phyloP scores from a whole-genome alignment of 2,329 filamentous ascomycete genomes.

The Graphiopsis chlorocephala region DNA sequence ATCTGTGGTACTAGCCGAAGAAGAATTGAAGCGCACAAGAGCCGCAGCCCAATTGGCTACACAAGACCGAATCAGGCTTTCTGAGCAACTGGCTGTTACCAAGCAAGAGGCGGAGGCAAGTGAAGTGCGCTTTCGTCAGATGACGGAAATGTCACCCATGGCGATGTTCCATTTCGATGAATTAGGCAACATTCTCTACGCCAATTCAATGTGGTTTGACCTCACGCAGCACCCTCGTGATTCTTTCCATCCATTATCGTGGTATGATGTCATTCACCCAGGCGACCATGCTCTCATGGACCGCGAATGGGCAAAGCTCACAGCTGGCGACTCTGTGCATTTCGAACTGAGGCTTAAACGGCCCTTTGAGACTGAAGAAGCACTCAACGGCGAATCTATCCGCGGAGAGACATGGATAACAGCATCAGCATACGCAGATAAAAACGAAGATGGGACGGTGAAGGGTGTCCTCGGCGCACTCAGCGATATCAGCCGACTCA shows the following conservation, averaged over 20 bases:
- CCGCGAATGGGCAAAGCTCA: conserved; percentile 19
- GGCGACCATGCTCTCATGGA: conserved; percentile 17
- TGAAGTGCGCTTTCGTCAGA: conserved; percentile 36
- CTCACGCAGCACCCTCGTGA: conserved; percentile 23
- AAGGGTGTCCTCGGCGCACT: conserved; percentile 53
- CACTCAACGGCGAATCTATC: not conserved
- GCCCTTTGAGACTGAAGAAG: conserved; percentile 1
- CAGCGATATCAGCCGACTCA: conserved; percentile 30
- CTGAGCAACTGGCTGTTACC: conserved; percentile 24
- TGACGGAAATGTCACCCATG: conserved; percentile 38
- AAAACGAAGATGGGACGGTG: conserved; percentile 59
- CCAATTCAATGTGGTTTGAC: conserved; percentile 39
- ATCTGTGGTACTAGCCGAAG: conserved; percentile 28
- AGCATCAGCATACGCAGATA: conserved; percentile 74
- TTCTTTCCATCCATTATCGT: conserved; percentile 17
- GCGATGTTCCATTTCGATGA: conserved; percentile 39
- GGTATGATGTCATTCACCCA: conserved; percentile 18
- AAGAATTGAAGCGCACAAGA: conserved; percentile 64
- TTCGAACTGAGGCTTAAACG: conserved; percentile 31
- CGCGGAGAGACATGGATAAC: conserved; percentile 69
- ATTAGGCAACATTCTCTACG: conserved; percentile 35
- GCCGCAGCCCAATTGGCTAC: conserved; percentile 46
- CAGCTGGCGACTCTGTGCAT: conserved; percentile 21
- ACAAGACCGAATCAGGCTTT: conserved; percentile 60
- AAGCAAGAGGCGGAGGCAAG: conserved; percentile 27